phyloP scores from a whole-genome alignment of 2,329 filamentous ascomycete genomes.

The Fusarium decemcellulare region DNA sequence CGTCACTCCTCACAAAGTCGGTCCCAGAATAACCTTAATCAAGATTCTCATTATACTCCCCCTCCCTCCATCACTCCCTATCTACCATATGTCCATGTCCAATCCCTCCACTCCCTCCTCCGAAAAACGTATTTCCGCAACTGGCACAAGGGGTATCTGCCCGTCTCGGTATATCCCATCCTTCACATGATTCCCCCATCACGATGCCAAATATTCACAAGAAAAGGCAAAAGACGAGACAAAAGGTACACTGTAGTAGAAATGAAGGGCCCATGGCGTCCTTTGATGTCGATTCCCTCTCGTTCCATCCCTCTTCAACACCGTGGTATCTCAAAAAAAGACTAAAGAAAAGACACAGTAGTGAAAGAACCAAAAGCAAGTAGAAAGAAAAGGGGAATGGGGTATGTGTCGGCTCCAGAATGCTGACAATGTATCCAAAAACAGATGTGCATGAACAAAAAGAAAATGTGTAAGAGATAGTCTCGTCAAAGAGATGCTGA shows the following conservation, averaged over 20 bases:
- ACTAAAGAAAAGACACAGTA: slow-evolving; percentile 11
- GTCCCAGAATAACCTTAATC: slow-evolving; percentile 2
- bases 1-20: background rate
- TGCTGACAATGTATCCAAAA: slow-evolving; percentile 24
- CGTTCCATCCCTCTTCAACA: slow-evolving; percentile 43
- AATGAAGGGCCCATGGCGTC: slow-evolving; percentile 23
- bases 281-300: slow-evolving; percentile 29
- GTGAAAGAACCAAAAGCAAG: background rate
- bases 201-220: slow-evolving; percentile 37
- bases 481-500: slow-evolving; percentile 37
- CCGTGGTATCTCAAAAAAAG: slow-evolving; percentile 48
- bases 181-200: slow-evolving; percentile 25
- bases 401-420: slow-evolving; percentile 25
- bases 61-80: slow-evolving; percentile 19
- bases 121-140: slow-evolving; percentile 17
- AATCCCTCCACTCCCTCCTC: background rate
- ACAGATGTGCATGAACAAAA: slow-evolving; percentile 22
- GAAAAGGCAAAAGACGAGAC: background rate
- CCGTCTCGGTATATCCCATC: slow-evolving; percentile 33
- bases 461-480: slow-evolving; percentile 28
- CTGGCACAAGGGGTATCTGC: slow-evolving; percentile 40
- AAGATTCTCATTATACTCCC: slow-evolving; percentile 39
- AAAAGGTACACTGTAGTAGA: slow-evolving; percentile 27
- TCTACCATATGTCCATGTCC: slow-evolving; percentile 31
- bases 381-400: slow-evolving; percentile 15